Evolutionary conservation across 441 rosid species (phyloP).

Genomic region (Adansonia madagascariensis): DNA sequence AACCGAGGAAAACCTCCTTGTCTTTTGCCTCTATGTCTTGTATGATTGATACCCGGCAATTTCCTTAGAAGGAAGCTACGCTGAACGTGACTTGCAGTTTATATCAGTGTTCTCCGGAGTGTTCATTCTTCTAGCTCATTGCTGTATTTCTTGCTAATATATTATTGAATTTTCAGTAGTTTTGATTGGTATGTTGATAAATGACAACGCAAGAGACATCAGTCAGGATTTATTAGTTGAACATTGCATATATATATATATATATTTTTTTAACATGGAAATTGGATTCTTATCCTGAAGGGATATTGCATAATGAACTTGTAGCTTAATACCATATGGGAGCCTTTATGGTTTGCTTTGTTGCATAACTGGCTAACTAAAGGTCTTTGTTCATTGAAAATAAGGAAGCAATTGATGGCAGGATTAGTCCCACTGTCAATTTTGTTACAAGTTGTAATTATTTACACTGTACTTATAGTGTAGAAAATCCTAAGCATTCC

Average conservation of each 20-base stretch:
- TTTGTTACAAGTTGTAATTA: not conserved
- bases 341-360: not conserved
- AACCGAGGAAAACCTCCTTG: not conserved
- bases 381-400: not conserved
- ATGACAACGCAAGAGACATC: not conserved
- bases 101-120: not conserved
- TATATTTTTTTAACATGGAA: not conserved
- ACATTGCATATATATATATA: not conserved
- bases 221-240: not conserved
- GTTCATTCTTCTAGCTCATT: not conserved
- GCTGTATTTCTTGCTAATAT: not conserved
- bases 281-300: not conserved
- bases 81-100: not conserved
- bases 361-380: not conserved
- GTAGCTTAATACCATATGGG: not conserved
- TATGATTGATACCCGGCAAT: not conserved
- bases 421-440: not conserved
- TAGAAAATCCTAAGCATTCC: not conserved
- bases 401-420: slow-evolving; percentile 9
- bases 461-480: not conserved
- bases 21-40: not conserved
- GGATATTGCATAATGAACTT: not conserved
- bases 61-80: not conserved
- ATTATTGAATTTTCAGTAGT: not conserved
- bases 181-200: not conserved